Percentiles rank a stretch among this genome's conserved stretches.
phyloP scores from a whole-genome alignment of 495 filamentous ascomycete genomes.

The Cetradonia linearis region DNA sequence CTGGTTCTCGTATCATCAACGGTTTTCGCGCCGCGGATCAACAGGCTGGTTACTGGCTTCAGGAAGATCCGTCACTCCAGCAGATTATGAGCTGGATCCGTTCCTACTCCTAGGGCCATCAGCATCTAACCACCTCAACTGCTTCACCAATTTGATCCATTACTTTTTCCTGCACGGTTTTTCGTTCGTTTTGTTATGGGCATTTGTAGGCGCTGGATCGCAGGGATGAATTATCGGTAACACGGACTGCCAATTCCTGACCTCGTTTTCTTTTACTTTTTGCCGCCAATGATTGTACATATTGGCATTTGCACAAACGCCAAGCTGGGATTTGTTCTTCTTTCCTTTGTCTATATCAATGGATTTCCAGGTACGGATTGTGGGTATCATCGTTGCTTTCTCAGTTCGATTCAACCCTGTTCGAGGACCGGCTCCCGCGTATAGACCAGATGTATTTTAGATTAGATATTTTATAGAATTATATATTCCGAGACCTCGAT shows the following conservation, averaged over 20 bases:
- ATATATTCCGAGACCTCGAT: not conserved
- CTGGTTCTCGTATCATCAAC: constrained; percentile 54
- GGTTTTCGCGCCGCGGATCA: constrained; percentile 55
- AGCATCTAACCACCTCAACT: too few species aligned
- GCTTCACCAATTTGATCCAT: not conserved
- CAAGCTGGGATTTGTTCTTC: not conserved
- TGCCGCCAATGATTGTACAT: constrained; percentile 2
- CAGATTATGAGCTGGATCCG: constrained; percentile 38
- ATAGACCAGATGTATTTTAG: not conserved
- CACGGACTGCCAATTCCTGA: not conserved
- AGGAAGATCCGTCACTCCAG: constrained; percentile 53
- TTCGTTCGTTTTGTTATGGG: not conserved
- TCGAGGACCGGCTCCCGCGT: constrained; percentile 6
- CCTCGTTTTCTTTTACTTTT: not conserved
- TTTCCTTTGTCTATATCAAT: not conserved
- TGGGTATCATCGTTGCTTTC: not conserved
- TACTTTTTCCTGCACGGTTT: not conserved
- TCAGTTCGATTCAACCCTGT: not conserved
- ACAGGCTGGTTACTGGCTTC: constrained; percentile 61
- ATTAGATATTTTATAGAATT: not conserved
- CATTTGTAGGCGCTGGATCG: constrained; percentile 16
- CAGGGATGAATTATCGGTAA: constrained; percentile 3
- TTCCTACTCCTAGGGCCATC: constrained; percentile 26
- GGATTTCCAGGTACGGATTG: not conserved
- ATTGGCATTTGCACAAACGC: not conserved